Base-by-base conservation (phyloP, 2,329 filamentous ascomycete genomes). In the Aureobasidium sp. region DNA sequence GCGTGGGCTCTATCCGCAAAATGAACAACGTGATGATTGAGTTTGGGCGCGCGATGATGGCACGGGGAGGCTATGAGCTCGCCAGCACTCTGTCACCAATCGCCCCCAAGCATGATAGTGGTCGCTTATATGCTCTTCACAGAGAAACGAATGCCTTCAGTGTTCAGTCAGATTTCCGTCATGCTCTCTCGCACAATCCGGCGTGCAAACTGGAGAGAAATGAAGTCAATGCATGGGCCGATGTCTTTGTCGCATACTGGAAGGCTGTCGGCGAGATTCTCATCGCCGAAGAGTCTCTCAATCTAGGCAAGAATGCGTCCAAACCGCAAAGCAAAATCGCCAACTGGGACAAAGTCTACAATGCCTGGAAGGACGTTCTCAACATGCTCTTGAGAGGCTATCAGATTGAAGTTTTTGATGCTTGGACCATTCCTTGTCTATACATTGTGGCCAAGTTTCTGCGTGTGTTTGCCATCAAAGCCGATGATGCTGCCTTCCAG, bases 381-480 rank as follows among this genome's bases (percentile, higher is more conserved):
- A 89, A 88, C 65, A 79, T 81, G 51, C 79, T 97, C 42, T 86
- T 92, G 62, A 85, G 91, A 66, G 91, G 91, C 34, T 97, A 97
- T 72, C 87, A 86, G 39, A 87, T 83, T 66, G 79, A 81, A 61
- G 82, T 84, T 3, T 90, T 97, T 68, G 86, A 90, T 66, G 87
- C 91, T 34, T 99, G 94, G 93, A 94, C 91, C 0, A 85, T 99
- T 57, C 92, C 94, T 3, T 92, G 90, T 70, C 80, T 99, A 42
- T 97, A 97, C 71, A 82, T 89, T 58, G 86, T 88, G 29, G 92
- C 91, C 60, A 96, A 91, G 75, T 91, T 95, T 72, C 76, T 99
- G 63, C 83, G 94, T 63, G 78, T 88, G 47, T 95, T 96, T 75
- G 94, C 94, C 51, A 94, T 97, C 73, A 90, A 88, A 70, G 92